Conservation (phyloP, 2,329 filamentous ascomycete species). For the Epichloe aotearoae region DNA sequence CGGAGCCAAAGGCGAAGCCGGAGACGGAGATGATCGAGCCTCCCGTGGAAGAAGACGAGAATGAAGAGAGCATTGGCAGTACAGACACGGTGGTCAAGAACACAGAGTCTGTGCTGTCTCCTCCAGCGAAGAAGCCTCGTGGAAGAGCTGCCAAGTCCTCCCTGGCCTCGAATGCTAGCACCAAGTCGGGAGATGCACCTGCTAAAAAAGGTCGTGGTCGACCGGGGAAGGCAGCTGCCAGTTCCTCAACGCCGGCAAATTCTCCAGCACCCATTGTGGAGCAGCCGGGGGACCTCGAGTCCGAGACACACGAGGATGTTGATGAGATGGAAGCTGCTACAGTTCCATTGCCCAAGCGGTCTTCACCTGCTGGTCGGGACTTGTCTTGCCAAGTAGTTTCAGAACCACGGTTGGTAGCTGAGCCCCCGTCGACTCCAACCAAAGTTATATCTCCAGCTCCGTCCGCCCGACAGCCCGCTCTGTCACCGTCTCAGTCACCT, state of each 20-base stretch:
- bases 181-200: conserved; percentile 8
- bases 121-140: conserved; percentile 14
- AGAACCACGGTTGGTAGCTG: conserved; percentile 6
- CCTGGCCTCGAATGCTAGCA: conserved; percentile 8
- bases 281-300: conserved; percentile 8
- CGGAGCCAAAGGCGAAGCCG: conserved; percentile 8
- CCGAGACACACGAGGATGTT: conserved; percentile 1
- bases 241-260: not conserved
- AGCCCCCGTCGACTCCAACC: conserved; percentile 32
- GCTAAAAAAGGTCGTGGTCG: conserved; percentile 19
- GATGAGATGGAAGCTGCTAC: not conserved
- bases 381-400: not conserved
- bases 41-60: conserved; percentile 11
- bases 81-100: conserved; percentile 30
- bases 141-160: conserved; percentile 14
- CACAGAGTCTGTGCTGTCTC: conserved; percentile 10
- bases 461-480: conserved; percentile 37
- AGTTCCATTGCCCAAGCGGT: not conserved
- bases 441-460: conserved; percentile 29
- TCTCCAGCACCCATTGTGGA: not conserved
- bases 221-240: conserved; percentile 13
- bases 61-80: conserved; percentile 22
- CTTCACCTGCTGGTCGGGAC: not conserved
- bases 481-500: conserved; percentile 53
- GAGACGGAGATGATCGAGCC: conserved; percentile 8